A percentile compares a stretch with the other conserved stretches of the same genome.
phyloP scores from a whole-genome alignment of 345 rosid species.

The Heritiera littoralis region DNA sequence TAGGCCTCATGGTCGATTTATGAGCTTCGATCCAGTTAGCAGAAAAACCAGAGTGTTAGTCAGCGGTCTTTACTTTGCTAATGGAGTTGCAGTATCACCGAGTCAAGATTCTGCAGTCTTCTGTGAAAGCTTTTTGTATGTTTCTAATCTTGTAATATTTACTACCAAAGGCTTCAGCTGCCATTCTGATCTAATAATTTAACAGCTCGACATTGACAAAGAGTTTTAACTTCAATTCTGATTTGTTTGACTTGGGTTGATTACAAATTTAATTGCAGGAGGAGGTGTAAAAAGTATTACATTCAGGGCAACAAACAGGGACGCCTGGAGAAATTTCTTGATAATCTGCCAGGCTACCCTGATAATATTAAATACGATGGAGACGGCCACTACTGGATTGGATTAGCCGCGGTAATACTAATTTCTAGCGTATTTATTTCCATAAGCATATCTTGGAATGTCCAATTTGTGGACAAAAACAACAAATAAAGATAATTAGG shows the following conservation, averaged over 20 bases:
- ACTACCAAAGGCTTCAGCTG: not conserved
- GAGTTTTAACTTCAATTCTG: no score
- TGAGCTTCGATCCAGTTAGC: slow-evolving; percentile 60
- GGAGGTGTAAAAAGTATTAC: slow-evolving; percentile 64
- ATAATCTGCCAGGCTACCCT: slow-evolving; percentile 59
- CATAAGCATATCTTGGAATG: not conserved
- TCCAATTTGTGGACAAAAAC: not conserved
- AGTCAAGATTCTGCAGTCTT: slow-evolving; percentile 56
- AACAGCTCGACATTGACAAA: not conserved
- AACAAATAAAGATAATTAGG: not conserved
- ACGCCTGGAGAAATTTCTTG: slow-evolving; percentile 44
- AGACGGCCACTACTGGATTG: slow-evolving; percentile 71
- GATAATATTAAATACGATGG: slow-evolving; percentile 72
- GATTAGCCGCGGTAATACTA: slow-evolving; percentile 41
- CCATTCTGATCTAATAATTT: not conserved
- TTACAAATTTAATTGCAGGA: slow-evolving; percentile 38
- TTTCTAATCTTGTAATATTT: not conserved
- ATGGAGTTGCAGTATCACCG: slow-evolving; percentile 69
- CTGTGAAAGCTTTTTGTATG: slow-evolving; percentile 67
- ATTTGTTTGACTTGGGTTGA: not conserved
- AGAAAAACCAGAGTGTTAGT: slow-evolving; percentile 48
- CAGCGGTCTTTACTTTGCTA: slow-evolving; percentile 59
- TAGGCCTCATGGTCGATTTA: slow-evolving; percentile 62
- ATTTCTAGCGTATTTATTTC: not conserved
- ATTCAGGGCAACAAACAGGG: slow-evolving; percentile 51